Evolutionary conservation across 208 protist species (phyloP), one percentile per base, ranked within the genome.

Genomic region (Trypanosoma theileri): DNA sequence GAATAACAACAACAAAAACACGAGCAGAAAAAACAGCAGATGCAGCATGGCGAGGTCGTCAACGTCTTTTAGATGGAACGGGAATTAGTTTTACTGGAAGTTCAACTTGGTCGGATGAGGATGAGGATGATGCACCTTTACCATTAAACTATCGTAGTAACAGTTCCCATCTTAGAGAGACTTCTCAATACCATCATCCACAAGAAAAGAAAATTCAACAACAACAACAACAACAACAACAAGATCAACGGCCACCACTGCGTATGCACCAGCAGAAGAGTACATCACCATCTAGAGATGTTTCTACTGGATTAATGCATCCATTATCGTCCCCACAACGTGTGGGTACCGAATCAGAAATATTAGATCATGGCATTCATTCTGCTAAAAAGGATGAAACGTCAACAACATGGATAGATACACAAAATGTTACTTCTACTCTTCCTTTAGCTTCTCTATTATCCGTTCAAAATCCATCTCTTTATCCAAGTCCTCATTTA

Each of bases 401-500:
- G 1, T 35, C 28, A 6, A 35, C 1, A 35, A 35, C 1, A 8
- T 35, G 28, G 28, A 35, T 35, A 6, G 28, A 35, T 35, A 6
- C 28, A 35, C 28, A 6, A 35, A 35, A 35, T 35, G 6, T 35
- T 8, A 35, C 4, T 35, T 35, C 28, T 6, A 35, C 4, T 35
- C 28, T 35, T 6, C 28, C 28, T 35, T 44, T 59, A 9, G 50
- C 66, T 21, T 61, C 52, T 52, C 40, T 41, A 40, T 50, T 66
- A 35, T 54, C 61, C 55, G 77, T 62, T 44, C 55, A 53, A 2
- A 45, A 60, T 31, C 68, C 72, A 3, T 67, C 71, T 4, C 64
- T 76, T 11, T 63, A 72, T 35, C 68, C 87, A 22, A 94, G 77
- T 60, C 82, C 77, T 4, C 72, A 73, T 54, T 69, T 94, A 69